These are phyloP conservation scores for Cystoderma amianthinum DNA, from an alignment of 768 basidiomycete species.

Conservation along the genomic window DNA sequence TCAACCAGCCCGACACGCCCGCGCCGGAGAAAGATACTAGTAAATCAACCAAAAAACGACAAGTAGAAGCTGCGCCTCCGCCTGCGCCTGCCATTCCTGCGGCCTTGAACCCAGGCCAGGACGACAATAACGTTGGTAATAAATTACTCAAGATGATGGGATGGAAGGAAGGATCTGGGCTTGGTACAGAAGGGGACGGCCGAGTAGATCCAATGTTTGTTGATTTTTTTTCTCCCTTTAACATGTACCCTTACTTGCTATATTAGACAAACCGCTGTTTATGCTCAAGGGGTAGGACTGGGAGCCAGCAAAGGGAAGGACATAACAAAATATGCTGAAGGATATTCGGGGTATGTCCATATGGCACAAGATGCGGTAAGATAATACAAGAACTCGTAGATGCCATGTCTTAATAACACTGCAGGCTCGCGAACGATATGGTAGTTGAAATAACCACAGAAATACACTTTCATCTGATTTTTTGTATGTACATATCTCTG, in stretches of 20 bases:
- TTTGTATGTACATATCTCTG: too few relatives aligned
- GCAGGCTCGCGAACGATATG: conserved; percentile 36
- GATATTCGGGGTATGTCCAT: conserved; percentile 62
- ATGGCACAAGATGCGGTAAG: conserved; percentile 69
- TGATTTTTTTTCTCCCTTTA: background rate
- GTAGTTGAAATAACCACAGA: conserved; percentile 19
- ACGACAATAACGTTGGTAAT: conserved; percentile 85
- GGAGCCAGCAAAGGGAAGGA: conserved; percentile 92
- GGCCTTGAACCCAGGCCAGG: conserved; percentile 64
- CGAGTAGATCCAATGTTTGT: conserved; percentile 83
- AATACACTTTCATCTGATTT: too few relatives aligned
- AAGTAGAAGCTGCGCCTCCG: conserved; percentile 50
- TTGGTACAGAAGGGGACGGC: conserved; percentile 80
- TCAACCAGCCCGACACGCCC: conserved; percentile 89
- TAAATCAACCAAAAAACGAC: conserved; percentile 25
- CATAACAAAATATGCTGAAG: conserved; percentile 63
- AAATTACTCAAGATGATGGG: conserved; percentile 97
- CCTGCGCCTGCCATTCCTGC: conserved; percentile 57
- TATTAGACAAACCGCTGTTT: conserved; percentile 72
- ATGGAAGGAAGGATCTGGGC: conserved; percentile 85
- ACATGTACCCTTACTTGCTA: background rate
- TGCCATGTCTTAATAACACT: conserved; percentile 3
- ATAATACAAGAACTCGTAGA: background rate
- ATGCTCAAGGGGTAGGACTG: conserved; percentile 81
- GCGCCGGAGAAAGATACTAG: conserved; percentile 39